Percentiles rank a stretch among this genome's conserved stretches.
These are phyloP conservation scores for Paxillus involutus DNA, from an alignment of 768 basidiomycete genomes.

Conservation along the genomic window DNA sequence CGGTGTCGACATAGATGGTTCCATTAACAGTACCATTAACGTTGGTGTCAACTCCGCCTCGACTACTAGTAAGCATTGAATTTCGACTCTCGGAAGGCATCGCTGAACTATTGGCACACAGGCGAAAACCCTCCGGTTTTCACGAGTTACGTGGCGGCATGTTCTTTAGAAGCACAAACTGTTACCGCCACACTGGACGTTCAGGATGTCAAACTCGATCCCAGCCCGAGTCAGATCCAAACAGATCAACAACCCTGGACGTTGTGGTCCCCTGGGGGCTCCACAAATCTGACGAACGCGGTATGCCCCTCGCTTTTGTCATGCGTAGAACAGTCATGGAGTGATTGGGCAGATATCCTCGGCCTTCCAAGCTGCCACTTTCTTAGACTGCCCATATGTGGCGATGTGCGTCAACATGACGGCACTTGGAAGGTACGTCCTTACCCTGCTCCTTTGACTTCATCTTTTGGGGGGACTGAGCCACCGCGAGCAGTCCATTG, in stretches of 20 bases:
- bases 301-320: not conserved
- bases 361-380: not conserved
- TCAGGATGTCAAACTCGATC: not conserved
- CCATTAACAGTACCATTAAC: not conserved
- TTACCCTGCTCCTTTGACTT: too few relatives aligned
- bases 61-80: not conserved
- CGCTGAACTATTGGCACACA: not conserved
- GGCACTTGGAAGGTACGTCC: too few relatives aligned
- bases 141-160: constrained; percentile 6
- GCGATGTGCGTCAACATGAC: too few relatives aligned
- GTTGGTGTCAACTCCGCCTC: not conserved
- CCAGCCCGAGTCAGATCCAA: not conserved
- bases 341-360: not conserved
- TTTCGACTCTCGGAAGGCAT: not conserved
- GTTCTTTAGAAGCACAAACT: not conserved
- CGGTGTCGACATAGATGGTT: not conserved
- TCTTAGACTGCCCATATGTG: too few relatives aligned
- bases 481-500: not conserved
- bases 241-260: not conserved
- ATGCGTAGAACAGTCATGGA: not conserved
- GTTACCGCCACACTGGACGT: constrained; percentile 1
- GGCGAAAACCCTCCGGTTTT: not conserved
- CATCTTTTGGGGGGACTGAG: not conserved
- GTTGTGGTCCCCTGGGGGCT: not conserved
- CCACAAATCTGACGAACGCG: not conserved